Evolutionary conservation across 2,329 filamentous ascomycete genomes (phyloP), one percentile per base, ranked within the genome.

Genomic region (Penicillium palitans): DNA sequence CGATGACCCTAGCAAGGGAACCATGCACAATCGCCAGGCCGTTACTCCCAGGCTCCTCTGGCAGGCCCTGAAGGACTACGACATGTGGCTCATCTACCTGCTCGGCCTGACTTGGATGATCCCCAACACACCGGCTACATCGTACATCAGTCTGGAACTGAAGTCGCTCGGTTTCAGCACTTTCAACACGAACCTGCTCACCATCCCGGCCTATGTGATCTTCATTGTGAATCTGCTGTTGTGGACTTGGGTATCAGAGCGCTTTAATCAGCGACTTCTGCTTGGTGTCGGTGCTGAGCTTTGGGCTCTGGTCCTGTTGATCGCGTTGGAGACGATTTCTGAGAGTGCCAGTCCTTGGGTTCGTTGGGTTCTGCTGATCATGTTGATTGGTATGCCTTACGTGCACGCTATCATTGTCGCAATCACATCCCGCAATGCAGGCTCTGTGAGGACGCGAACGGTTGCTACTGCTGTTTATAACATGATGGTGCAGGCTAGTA

Each of bases 171-270:
- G 79, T 13, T 87, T 86, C 73, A 73, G 73, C 49, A 84, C 83
- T 2, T 83, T 89, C 67, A 73, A 84, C 33, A 83, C 81, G 29
- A 89, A 88, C 63, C 76, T 90, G 60, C 79, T 89, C 24, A 84
- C 84, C 1, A 87, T 88, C 15, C 84, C 84, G 0, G 80, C 83
- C 0, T 82, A 82, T 17, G 78, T 76, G 0, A 70, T 86, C 1
- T 84, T 85, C 67, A 85, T 87, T 59, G 55, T 84, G 48, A 83
- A 84, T 45, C 80, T 87, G 72, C 68, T 86, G 17, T 68, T 76
- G 2, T 78, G 83, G 58, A 82, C 84, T 0, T 83, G 78, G 72
- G 75, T 81, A 46, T 83, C 81, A 6, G 82, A 86, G 56, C 77
- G 80, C 57, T 82, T 84, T 61, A 81, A 84, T 59, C 79, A 84